Conservation (phyloP, 1,284 basidiomycete species). For the Cutaneotrichosporon cyanovorans region DNA sequence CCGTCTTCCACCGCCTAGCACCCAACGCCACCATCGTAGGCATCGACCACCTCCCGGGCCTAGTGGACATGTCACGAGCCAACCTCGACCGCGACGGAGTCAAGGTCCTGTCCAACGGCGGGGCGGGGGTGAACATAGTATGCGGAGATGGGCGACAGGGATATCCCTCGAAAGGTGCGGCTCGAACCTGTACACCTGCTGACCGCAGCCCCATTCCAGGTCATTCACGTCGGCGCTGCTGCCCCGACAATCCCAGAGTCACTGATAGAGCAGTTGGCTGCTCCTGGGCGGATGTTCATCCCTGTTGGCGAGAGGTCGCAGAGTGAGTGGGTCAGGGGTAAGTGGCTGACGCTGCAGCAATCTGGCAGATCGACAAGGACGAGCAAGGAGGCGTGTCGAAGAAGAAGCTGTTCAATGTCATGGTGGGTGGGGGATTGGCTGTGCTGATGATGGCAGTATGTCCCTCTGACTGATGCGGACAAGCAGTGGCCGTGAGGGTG, state of each 20-base stretch:
- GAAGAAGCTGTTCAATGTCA: conserved; percentile 70
- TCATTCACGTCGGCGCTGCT: conserved; percentile 92
- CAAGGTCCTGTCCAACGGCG: conserved; percentile 5
- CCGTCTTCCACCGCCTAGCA: conserved; percentile 64
- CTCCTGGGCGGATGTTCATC: conserved; percentile 86
- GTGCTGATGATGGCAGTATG: conserved; percentile 37
- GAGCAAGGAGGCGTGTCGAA: conserved; percentile 59
- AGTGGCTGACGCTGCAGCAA: conserved; percentile 48
- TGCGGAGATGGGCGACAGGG: conserved; percentile 76
- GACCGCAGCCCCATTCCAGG: conserved; percentile 64
- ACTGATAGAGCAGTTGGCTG: conserved; percentile 72
- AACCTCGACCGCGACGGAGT: conserved; percentile 66
- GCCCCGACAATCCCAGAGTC: conserved; percentile 65
- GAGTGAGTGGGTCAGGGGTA: conserved; percentile 16
- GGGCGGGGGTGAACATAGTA: conserved; percentile 47
- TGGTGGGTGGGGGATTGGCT: conserved; percentile 50
- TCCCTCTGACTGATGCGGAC: conserved; percentile 46
- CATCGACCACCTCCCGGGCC: conserved; percentile 80
- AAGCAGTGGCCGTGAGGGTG: conserved; percentile 32
- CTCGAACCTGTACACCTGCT: background rate
- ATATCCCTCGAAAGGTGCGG: conserved; percentile 15
- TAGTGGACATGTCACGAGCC: conserved; percentile 60
- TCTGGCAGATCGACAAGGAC: conserved; percentile 76
- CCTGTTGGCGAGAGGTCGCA: conserved; percentile 62
- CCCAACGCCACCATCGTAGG: conserved; percentile 65